phyloP scores from a whole-genome alignment of 257 asterid species.

The Ilex asprella region DNA sequence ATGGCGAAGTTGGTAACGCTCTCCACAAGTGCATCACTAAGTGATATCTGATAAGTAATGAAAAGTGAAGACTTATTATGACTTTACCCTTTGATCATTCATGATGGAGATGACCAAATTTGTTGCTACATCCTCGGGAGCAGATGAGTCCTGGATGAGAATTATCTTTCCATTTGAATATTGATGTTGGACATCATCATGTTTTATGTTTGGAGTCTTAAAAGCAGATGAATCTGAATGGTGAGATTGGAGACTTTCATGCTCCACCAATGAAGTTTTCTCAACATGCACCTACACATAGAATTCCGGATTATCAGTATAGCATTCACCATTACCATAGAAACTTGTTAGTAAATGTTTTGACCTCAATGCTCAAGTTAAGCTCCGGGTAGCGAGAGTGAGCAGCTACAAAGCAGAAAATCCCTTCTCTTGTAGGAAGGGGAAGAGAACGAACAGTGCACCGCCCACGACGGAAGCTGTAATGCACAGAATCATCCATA shows the following conservation, averaged over 20 bases:
- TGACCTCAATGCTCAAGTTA: conserved; percentile 43
- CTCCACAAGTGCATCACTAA: neutral
- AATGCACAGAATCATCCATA: conserved; percentile 35
- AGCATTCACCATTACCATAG: neutral
- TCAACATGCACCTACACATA: conserved; percentile 34
- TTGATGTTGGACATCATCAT: neutral
- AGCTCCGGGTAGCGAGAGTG: conserved; percentile 58
- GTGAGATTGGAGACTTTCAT: conserved; percentile 4
- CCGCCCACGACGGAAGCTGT: conserved; percentile 47
- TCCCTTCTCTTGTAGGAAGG: conserved; percentile 42
- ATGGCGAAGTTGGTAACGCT: no score
- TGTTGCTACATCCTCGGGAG: conserved; percentile 10
- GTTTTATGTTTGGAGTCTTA: conserved; percentile 17
- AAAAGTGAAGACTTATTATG: neutral
- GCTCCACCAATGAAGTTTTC: conserved; percentile 8
- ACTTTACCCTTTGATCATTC: conserved; percentile 22
- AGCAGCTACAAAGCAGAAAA: conserved; percentile 33
- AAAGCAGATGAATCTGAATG: conserved; percentile 11
- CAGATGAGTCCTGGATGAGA: conserved; percentile 4
- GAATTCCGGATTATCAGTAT: neutral
- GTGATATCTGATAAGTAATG: no score
- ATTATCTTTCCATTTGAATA: conserved; percentile 7
- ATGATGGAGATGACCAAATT: conserved; percentile 2
- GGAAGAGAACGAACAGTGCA: conserved; percentile 47
- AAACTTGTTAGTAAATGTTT: neutral